Conservation (phyloP, 306 rosid genomes). For the Dalbergia oliveri region DNA sequence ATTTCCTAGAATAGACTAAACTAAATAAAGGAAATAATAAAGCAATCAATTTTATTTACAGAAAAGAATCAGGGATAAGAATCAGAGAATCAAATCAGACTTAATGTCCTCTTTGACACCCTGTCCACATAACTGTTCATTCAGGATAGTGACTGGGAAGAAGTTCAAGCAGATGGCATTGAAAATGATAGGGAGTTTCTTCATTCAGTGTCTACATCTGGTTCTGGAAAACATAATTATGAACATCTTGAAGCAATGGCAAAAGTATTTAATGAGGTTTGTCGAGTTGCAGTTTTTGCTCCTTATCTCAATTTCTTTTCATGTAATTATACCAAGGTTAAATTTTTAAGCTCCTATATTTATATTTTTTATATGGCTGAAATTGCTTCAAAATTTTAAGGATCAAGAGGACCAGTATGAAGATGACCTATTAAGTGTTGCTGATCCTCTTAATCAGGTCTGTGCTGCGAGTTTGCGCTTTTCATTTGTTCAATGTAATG, state of each 20-base stretch:
- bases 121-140: slow-evolving; percentile 13
- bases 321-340: slow-evolving; percentile 25
- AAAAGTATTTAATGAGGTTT: slow-evolving; percentile 79
- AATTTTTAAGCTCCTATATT: neutral
- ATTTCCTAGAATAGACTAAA: too few species aligned
- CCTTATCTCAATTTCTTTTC: neutral
- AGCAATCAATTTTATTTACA: too few species aligned
- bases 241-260: slow-evolving; percentile 93
- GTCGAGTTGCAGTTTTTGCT: slow-evolving; percentile 37
- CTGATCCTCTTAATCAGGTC: slow-evolving; percentile 95
- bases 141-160: slow-evolving; percentile 99
- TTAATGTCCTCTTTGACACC: too few species aligned
- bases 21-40: too few species aligned
- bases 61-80: too few species aligned
- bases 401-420: slow-evolving; percentile 82
- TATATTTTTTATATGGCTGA: slow-evolving; percentile 38
- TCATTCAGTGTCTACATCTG: slow-evolving; percentile 60
- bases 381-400: slow-evolving; percentile 56
- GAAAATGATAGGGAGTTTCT: slow-evolving; percentile 66
- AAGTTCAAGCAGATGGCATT: slow-evolving; percentile 60
- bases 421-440: slow-evolving; percentile 72
- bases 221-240: slow-evolving; percentile 61
- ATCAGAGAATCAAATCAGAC: too few species aligned
- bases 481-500: slow-evolving; percentile 1
- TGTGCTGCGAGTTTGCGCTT: slow-evolving; percentile 10